Percentiles rank a stretch among this genome's conserved stretches.
Conservation (phyloP, 1,284 basidiomycete species). For the Exobasidium cylindrosporum region DNA sequence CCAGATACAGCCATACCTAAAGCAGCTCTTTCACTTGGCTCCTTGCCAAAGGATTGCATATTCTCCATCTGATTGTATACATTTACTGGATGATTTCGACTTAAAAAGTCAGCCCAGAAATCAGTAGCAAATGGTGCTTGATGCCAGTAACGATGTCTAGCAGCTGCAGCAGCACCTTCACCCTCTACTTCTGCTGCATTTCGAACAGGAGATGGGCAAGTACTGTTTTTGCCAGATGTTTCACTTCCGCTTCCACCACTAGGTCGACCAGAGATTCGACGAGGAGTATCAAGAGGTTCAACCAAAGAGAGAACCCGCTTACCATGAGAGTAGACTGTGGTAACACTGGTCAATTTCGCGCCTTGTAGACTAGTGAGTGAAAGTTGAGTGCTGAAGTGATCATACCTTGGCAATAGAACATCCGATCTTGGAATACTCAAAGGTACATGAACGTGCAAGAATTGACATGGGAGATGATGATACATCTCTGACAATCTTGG, state of each 20-base stretch:
- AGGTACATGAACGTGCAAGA: conserved; percentile 56
- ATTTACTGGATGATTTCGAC: conserved; percentile 52
- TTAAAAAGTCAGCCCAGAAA: conserved; percentile 55
- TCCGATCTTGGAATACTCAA: conserved; percentile 53
- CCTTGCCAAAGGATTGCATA: conserved; percentile 50
- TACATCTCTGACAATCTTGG: conserved; percentile 53
- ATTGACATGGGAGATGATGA: conserved; percentile 55
- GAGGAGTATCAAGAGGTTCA: conserved; percentile 48
- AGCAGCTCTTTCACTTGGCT: conserved; percentile 50
- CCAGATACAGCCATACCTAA: conserved; percentile 52
- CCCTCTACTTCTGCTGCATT: conserved; percentile 1
- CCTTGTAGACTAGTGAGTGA: conserved; percentile 46
- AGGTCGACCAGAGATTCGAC: conserved; percentile 37
- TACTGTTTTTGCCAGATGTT: background rate
- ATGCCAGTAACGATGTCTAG: conserved; percentile 46
- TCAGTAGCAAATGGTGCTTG: conserved; percentile 54
- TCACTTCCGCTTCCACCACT: background rate
- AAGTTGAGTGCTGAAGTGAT: conserved; percentile 49
- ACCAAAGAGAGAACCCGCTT: conserved; percentile 52
- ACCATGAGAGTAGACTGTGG: conserved; percentile 55
- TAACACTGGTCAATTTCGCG: conserved; percentile 46
- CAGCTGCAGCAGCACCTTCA: conserved; percentile 4
- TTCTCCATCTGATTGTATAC: conserved; percentile 35
- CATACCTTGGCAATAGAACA: conserved; percentile 39
- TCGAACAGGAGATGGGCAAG: background rate